Evolutionary conservation across 2,329 filamentous ascomycete genomes (phyloP).

Genomic region (Aspergillus flavus): DNA sequence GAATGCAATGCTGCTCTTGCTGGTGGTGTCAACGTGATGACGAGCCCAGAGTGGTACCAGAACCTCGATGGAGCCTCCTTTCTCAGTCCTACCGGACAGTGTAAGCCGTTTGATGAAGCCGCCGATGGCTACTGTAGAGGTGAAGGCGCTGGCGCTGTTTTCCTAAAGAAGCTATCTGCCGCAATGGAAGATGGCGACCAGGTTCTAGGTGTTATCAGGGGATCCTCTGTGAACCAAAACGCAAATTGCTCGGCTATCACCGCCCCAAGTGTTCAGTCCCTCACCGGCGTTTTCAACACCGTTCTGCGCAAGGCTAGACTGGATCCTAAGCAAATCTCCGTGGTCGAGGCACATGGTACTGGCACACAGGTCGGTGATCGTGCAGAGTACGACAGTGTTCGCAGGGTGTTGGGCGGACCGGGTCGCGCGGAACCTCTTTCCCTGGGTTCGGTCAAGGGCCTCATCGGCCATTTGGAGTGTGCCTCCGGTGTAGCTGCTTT

Average conservation of each 20-base stretch:
- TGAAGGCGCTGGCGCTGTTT: slow-evolving; percentile 49
- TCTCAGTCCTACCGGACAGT: slow-evolving; percentile 49
- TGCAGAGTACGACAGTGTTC: slow-evolving; percentile 29
- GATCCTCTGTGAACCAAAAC: slow-evolving; percentile 35
- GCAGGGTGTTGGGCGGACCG: slow-evolving; percentile 18
- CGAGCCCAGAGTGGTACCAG: slow-evolving; percentile 25
- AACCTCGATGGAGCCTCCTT: slow-evolving; percentile 43
- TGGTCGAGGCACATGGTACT: slow-evolving; percentile 40
- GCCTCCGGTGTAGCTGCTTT: slow-evolving; percentile 34
- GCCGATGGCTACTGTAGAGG: slow-evolving; percentile 57
- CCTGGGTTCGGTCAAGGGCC: slow-evolving; percentile 37
- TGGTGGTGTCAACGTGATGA: slow-evolving; percentile 40
- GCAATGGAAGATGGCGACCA: slow-evolving; percentile 50
- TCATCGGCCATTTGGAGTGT: slow-evolving; percentile 38
- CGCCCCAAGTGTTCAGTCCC: slow-evolving; percentile 24
- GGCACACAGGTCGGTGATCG: slow-evolving; percentile 30
- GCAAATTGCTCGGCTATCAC: slow-evolving; percentile 26
- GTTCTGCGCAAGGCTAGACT: slow-evolving; percentile 28
- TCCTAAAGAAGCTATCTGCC: slow-evolving; percentile 50
- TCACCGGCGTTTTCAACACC: slow-evolving; percentile 32
- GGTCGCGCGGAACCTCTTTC: slow-evolving; percentile 14
- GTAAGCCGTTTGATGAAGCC: slow-evolving; percentile 50
- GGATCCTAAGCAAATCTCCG: slow-evolving; percentile 25
- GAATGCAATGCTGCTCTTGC: slow-evolving; percentile 34
- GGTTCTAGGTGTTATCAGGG: slow-evolving; percentile 47